phyloP scores from a whole-genome alignment of 106 monocot species.

The Cymbidium sinense region DNA sequence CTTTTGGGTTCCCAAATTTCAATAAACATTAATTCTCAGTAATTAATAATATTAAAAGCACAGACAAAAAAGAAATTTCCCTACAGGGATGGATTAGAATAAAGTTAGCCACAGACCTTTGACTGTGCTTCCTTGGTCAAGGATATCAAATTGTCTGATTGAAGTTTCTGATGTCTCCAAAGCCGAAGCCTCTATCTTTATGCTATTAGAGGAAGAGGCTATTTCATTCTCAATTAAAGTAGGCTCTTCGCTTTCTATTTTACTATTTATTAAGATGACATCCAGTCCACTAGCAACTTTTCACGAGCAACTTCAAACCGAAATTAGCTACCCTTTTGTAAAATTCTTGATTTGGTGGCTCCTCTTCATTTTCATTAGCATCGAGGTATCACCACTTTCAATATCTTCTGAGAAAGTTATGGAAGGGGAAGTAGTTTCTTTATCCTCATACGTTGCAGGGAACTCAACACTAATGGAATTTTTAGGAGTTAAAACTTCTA shows the following conservation, averaged over 20 bases:
- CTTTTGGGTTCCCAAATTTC: no score
- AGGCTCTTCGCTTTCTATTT: constrained; percentile 14
- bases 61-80: not conserved
- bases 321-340: not conserved
- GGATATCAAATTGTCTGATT: constrained; percentile 23
- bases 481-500: not conserved
- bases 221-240: constrained; percentile 15
- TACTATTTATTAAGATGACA: not conserved
- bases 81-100: not conserved
- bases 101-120: constrained; percentile 24
- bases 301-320: constrained; percentile 11
- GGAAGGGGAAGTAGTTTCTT: not conserved
- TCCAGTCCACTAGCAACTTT: constrained; percentile 15
- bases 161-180: not conserved
- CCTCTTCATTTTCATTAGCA: constrained; percentile 11
- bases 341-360: constrained; percentile 14
- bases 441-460: constrained; percentile 8
- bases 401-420: constrained; percentile 7
- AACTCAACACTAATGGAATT: not conserved
- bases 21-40: no score
- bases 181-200: constrained; percentile 4
- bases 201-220: constrained; percentile 9
- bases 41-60: not conserved
- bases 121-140: constrained; percentile 14
- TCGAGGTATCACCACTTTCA: not conserved